Conservation (phyloP, 164 flowering plant species). For the Annona squamosa region DNA sequence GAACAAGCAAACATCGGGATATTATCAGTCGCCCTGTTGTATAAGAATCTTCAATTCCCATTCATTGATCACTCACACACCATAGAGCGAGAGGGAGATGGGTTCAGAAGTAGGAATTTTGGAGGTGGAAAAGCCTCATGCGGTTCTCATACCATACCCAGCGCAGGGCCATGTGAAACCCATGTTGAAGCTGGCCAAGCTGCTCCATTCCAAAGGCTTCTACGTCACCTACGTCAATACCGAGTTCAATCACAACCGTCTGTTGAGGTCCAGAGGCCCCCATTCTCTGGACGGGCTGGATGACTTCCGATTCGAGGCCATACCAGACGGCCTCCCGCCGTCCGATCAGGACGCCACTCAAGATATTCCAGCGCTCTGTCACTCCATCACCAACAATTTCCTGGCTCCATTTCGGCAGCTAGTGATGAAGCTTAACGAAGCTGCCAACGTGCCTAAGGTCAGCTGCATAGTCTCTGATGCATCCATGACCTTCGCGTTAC, state of each 20-base stretch:
- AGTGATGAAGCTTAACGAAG: not conserved
- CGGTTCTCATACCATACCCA: conserved; percentile 1
- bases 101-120: too few species aligned
- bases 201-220: conserved; percentile 23
- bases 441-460: not conserved
- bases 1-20: too few species aligned
- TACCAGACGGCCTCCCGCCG: conserved; percentile 37
- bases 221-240: conserved; percentile 26
- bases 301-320: conserved; percentile 28
- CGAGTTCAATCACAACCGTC: conserved; percentile 12
- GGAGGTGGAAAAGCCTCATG: not conserved
- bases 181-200: conserved; percentile 7
- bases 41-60: too few species aligned
- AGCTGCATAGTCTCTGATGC: conserved; percentile 8
- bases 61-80: too few species aligned
- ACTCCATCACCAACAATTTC: conserved; percentile 10
- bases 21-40: too few species aligned
- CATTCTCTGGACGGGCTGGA: conserved; percentile 10
- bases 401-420: not conserved
- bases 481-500: conserved; percentile 8
- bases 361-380: conserved; percentile 25
- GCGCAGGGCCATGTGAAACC: conserved; percentile 10
- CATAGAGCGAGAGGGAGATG: too few species aligned
- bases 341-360: conserved; percentile 33
- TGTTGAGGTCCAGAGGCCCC: conserved; percentile 9